phyloP scores from a whole-genome alignment of 1,284 basidiomycete species.

The Boletus mariae region DNA sequence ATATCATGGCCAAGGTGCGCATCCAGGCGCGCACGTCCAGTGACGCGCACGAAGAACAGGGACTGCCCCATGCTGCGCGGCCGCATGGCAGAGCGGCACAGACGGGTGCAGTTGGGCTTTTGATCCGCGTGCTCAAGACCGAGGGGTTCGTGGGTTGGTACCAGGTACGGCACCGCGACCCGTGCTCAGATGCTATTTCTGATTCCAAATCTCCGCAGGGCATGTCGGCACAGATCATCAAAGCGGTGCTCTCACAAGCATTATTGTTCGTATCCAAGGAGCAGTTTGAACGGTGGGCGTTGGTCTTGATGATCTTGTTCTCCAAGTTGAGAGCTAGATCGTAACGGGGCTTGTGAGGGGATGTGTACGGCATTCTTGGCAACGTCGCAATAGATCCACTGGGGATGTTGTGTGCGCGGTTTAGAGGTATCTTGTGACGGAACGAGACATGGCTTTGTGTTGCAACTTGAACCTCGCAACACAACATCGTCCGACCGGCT shows the following conservation, averaged over 20 bases:
- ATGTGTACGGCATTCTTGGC: background rate
- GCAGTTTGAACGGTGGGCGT: slow-evolving; percentile 76
- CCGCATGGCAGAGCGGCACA: slow-evolving; percentile 43
- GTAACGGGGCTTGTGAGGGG: slow-evolving; percentile 1
- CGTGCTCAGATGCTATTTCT: background rate
- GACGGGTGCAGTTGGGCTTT: slow-evolving; percentile 73
- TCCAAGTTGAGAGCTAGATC: slow-evolving; percentile 18
- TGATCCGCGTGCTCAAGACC: slow-evolving; percentile 69
- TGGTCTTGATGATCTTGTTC: slow-evolving; percentile 58
- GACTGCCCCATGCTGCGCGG: slow-evolving; percentile 32
- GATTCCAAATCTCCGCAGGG: slow-evolving; percentile 48
- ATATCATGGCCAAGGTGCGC: slow-evolving; percentile 96
- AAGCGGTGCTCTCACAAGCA: slow-evolving; percentile 84
- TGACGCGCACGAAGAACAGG: slow-evolving; percentile 40
- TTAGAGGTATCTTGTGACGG: background rate
- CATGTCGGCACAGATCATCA: slow-evolving; percentile 87
- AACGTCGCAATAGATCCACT: background rate
- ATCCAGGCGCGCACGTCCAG: slow-evolving; percentile 81
- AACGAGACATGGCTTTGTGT: background rate
- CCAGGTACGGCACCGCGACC: slow-evolving; percentile 56
- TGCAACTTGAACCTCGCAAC: background rate
- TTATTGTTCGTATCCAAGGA: slow-evolving; percentile 80
- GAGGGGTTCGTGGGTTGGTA: slow-evolving; percentile 92
- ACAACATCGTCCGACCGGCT: background rate
- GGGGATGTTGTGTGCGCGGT: background rate